Evolutionary conservation across 345 rosid species (phyloP).

Genomic region (Abelmoschus esculentus): DNA sequence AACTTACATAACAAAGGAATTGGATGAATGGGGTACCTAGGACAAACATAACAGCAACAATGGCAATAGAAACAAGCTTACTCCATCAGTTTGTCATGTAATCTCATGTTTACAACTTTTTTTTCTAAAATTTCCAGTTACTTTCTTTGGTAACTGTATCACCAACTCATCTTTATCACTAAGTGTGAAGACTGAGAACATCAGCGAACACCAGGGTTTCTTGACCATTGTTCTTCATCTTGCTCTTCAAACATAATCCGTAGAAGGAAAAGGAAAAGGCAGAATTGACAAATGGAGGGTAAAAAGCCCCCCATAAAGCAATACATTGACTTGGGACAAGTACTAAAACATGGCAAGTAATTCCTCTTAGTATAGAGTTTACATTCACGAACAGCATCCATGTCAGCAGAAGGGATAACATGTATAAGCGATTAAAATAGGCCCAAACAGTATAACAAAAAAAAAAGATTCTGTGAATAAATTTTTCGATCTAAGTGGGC

Average conservation of each 20-base stretch:
- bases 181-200: not conserved
- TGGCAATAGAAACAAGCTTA: conserved; percentile 4
- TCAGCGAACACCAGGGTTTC: not conserved
- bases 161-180: not conserved
- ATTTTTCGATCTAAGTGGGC: no score
- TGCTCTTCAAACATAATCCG: not conserved
- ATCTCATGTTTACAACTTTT: conserved; percentile 1
- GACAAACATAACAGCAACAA: conserved; percentile 1
- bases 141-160: not conserved
- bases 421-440: not conserved
- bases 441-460: not conserved
- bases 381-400: not conserved
- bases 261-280: not conserved
- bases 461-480: not conserved
- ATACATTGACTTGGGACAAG: not conserved
- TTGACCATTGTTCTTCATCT: conserved; percentile 9
- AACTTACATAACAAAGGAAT: not conserved
- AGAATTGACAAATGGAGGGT: not conserved
- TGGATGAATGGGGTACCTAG: not conserved
- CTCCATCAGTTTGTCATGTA: not conserved
- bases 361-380: not conserved
- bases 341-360: not conserved
- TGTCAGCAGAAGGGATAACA: not conserved
- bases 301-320: not conserved
- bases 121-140: not conserved